phyloP scores from a whole-genome alignment of 2,329 filamentous ascomycete species.

The Paraconiothyrium sp. region DNA sequence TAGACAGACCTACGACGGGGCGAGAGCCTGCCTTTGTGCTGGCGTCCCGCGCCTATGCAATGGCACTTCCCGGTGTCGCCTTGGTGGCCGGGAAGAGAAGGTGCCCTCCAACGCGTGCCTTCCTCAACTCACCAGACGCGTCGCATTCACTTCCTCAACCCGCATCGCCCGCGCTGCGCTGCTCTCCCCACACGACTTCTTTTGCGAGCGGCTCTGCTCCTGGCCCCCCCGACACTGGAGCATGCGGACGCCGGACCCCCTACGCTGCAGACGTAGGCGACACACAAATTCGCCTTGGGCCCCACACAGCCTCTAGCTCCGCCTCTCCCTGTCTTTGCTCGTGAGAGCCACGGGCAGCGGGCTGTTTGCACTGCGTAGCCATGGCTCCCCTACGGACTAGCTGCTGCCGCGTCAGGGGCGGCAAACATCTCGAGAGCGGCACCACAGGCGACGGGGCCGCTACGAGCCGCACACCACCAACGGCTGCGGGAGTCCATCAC shows the following conservation, averaged over 20 bases:
- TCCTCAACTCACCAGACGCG: not conserved
- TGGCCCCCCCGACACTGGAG: not conserved
- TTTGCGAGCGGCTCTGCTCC: conserved; percentile 1
- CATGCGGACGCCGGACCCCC: conserved; percentile 8
- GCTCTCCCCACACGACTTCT: not conserved
- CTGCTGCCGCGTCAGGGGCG: not conserved
- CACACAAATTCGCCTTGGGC: conserved; percentile 17
- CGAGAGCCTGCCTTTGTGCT: not conserved
- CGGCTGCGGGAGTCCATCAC: not conserved
- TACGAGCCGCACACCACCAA: not conserved
- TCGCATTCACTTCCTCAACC: not conserved
- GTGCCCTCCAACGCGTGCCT: not conserved
- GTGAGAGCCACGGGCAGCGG: not conserved
- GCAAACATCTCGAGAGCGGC: not conserved
- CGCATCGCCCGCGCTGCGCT: not conserved
- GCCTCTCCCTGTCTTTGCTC: not conserved
- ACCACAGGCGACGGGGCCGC: not conserved
- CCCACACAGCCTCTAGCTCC: conserved; percentile 4
- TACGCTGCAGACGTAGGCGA: conserved; percentile 7
- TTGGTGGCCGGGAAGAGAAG: conserved; percentile 13
- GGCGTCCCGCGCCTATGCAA: conserved; percentile 9
- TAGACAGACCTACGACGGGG: not conserved
- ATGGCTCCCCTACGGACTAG: not conserved
- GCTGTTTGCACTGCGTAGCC: not conserved
- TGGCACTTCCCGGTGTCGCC: conserved; percentile 11